phyloP scores from a whole-genome alignment of 2,329 filamentous ascomycete genomes.

The Cylindrodendrum hubeiense region DNA sequence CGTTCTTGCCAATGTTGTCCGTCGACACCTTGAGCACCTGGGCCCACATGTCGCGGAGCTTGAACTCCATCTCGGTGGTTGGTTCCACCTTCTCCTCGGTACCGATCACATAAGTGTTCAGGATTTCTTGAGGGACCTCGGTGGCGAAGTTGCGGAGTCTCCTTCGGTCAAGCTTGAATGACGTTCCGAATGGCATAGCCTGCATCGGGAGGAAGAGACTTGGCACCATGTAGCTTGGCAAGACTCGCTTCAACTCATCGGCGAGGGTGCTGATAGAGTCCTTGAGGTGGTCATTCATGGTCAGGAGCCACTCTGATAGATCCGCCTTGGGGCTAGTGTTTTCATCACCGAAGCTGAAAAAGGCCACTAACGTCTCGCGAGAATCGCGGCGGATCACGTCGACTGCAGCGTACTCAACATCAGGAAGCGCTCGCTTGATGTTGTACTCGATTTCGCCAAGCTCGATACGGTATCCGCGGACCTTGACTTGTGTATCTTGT shows the following conservation, averaged over 20 bases:
- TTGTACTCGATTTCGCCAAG: conserved; percentile 43
- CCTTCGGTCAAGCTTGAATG: conserved; percentile 34
- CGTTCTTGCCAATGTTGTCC: conserved; percentile 44
- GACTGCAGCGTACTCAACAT: conserved; percentile 35
- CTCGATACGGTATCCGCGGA: conserved; percentile 49
- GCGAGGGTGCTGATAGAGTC: background rate
- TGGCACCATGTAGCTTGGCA: conserved; percentile 37
- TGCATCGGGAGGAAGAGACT: conserved; percentile 20
- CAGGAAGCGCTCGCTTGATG: conserved; percentile 22
- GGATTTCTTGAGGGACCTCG: background rate
- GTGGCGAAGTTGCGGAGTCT: conserved; percentile 1
- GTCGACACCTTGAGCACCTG: conserved; percentile 20
- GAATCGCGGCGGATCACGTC: conserved; percentile 12
- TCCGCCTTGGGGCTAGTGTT: background rate
- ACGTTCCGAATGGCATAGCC: conserved; percentile 28
- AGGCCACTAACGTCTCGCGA: conserved; percentile 11
- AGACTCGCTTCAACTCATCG: conserved; percentile 7
- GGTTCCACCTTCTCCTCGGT: conserved; percentile 3
- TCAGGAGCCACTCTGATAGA: background rate
- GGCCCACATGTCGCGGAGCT: conserved; percentile 18
- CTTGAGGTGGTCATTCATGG: background rate
- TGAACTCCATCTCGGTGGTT: background rate
- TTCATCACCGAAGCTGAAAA: conserved; percentile 6
- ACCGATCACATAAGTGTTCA: background rate
- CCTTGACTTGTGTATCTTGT: conserved; percentile 46